Conservation (phyloP, 495 filamentous ascomycete species). For the Aspergillus cristatus region DNA sequence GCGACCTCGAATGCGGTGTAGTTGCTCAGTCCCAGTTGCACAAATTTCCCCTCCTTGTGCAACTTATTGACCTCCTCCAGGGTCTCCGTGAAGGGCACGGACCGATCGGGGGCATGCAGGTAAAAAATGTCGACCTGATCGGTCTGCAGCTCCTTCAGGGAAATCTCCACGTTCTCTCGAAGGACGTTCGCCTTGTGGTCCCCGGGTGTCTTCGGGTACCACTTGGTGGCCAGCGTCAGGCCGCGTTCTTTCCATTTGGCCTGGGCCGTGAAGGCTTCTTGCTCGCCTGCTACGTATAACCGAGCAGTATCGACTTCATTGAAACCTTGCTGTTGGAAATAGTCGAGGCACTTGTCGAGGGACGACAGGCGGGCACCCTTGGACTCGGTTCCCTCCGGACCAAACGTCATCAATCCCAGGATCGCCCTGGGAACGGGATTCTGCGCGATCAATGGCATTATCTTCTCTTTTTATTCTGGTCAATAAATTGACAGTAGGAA, state of each 20-base stretch:
- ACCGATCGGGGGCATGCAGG: constrained; percentile 76
- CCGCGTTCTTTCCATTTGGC: constrained; percentile 76
- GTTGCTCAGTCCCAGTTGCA: constrained; percentile 71
- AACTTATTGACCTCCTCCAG: constrained; percentile 67
- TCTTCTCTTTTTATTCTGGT: too few species aligned
- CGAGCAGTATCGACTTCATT: constrained; percentile 76
- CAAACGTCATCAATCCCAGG: constrained; percentile 56
- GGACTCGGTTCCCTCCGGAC: constrained; percentile 27
- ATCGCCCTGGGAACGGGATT: constrained; percentile 44
- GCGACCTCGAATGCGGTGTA: constrained; percentile 87
- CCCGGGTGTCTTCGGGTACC: constrained; percentile 53
- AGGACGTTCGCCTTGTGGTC: constrained; percentile 53
- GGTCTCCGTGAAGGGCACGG: constrained; percentile 69
- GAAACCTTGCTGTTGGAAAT: constrained; percentile 64
- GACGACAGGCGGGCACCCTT: constrained; percentile 63
- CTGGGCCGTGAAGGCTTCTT: constrained; percentile 73
- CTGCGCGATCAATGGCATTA: constrained; percentile 49
- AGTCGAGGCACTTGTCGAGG: constrained; percentile 50
- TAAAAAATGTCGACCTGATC: constrained; percentile 83
- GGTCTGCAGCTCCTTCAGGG: constrained; percentile 62
- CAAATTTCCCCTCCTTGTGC: constrained; percentile 84
- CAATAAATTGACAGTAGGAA: too few species aligned
- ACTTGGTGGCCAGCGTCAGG: constrained; percentile 77
- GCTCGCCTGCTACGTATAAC: constrained; percentile 59
- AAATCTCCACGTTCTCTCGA: constrained; percentile 50